Evolutionary conservation across 1,139 yeast genomes (phyloP), one percentile per base, ranked within the genome.

Genomic region (Pichiaceae sp.): DNA sequence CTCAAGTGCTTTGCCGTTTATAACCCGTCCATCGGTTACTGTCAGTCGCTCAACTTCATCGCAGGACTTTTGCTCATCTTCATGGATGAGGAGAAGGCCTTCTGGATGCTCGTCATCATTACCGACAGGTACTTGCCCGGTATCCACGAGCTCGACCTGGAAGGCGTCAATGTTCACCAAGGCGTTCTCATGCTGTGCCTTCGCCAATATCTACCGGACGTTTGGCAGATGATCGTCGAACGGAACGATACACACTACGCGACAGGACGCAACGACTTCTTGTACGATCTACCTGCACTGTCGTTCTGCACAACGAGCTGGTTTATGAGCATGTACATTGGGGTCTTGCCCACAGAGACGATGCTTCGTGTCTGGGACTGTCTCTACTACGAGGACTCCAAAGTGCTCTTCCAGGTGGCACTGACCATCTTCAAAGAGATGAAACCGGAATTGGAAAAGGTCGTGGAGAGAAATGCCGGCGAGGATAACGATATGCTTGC

Each of bases 271-370:
- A 49, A 50, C 23, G 44, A 87, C 80, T 52, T 80, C 82, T 65
- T 89, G 35, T 66, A 76, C 17, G 77, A 82, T 46, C 61, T 87
- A 36, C 98, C 98, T 1, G 95, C 96, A 1, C 75, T 91, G 4
- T 84, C 96, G 1, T 67, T 91, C 31, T 94, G 95, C 46, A 89
- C 97, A 0, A 89, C 96, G 0, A 80, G 95, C 34, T 91, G 98
- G 98, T 91, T 91, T 56, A 91, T 91, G 98, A 83, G 96, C 45
- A 73, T 86, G 5, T 91, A 83, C 60, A 86, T 89, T 29, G 95
- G 95, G 0, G 75, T 78, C 2, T 60, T 91, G 30, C 98, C 97
- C 0, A 75, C 85, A 15, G 97, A 91, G 54, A 77, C 94, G 0
- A 81, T 85, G 9, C 63, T 91, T 36, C 64, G 97, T 40, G 80